Percentiles rank a stretch among this genome's conserved stretches.
Evolutionary conservation across 2,329 filamentous ascomycete genomes (phyloP).

Genomic region (Verticillium longisporum): DNA sequence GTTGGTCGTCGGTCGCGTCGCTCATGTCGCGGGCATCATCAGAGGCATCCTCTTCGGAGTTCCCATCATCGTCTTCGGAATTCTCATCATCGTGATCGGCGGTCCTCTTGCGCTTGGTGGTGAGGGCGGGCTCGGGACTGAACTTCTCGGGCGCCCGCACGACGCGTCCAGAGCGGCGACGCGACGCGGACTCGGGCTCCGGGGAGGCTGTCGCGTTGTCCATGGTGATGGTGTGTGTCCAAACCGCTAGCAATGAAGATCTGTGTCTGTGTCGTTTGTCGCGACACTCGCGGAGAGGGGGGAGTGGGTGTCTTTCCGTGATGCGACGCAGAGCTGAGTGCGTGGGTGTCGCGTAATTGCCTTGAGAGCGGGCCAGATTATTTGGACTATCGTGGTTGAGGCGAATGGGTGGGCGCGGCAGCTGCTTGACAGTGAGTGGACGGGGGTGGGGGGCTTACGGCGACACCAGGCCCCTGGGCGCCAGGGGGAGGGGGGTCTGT

Average conservation of each 20-base stretch:
- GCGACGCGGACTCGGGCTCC: constrained; percentile 42
- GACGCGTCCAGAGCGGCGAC: constrained; percentile 65
- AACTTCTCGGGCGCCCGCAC: constrained; percentile 54
- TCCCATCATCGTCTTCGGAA: constrained; percentile 40
- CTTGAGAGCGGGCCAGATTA: not conserved
- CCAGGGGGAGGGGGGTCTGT: too few species aligned
- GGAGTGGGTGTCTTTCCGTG: not conserved
- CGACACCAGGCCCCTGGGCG: too few species aligned
- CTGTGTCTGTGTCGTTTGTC: not conserved
- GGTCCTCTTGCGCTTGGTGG: constrained; percentile 52
- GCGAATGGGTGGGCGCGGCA: not conserved
- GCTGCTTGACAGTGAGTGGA: not conserved
- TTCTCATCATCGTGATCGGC: constrained; percentile 38
- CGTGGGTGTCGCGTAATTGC: not conserved
- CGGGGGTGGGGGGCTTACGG: not conserved
- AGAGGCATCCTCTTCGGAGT: constrained; percentile 38
- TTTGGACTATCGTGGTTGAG: not conserved
- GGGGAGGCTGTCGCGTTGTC: constrained; percentile 49
- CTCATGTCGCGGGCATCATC: constrained; percentile 38
- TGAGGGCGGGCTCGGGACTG: constrained; percentile 41
- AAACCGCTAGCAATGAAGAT: not conserved
- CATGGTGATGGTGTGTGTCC: constrained; percentile 29
- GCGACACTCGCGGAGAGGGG: not conserved
- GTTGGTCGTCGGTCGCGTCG: constrained; percentile 38
- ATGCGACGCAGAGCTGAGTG: not conserved